A percentile compares a stretch with the other conserved stretches of the same genome.
These are phyloP conservation scores for Trametes elegans DNA, from an alignment of 768 basidiomycete species.

Conservation along the genomic window DNA sequence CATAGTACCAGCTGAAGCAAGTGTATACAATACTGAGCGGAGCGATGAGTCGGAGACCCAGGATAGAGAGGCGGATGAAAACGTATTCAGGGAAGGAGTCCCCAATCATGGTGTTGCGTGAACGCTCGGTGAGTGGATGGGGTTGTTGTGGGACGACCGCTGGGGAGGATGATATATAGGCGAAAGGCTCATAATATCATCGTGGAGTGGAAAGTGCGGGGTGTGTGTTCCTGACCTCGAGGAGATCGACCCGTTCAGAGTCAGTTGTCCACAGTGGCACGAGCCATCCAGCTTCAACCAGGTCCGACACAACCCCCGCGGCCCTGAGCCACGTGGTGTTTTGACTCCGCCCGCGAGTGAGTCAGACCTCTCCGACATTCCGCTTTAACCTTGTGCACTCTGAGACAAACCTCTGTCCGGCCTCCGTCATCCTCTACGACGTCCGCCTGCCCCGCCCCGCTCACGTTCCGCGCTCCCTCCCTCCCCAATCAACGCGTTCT, in stretches of 20 bases:
- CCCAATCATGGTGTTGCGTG: conserved; percentile 30
- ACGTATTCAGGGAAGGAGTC: conserved; percentile 45
- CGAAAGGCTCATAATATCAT: neutral
- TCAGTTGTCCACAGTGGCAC: too few species aligned
- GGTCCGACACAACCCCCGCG: neutral
- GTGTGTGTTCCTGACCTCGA: conserved; percentile 8
- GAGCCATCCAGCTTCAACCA: neutral
- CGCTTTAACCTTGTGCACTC: neutral
- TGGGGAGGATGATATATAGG: neutral
- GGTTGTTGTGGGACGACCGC: neutral
- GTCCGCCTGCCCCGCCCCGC: neutral
- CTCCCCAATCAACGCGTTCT: neutral
- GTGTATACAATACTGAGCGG: conserved; percentile 45
- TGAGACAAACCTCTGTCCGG: conserved; percentile 3
- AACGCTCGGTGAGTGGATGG: neutral
- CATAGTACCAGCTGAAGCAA: conserved; percentile 29
- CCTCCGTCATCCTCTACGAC: conserved; percentile 6
- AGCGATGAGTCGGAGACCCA: conserved; percentile 45
- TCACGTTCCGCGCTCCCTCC: neutral
- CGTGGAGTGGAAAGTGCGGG: neutral
- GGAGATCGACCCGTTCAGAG: too few species aligned
- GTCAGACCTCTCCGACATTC: neutral
- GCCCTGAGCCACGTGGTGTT: neutral
- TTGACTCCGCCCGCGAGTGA: too few species aligned
- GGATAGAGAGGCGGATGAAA: conserved; percentile 48